Conservation (phyloP, 495 filamentous ascomycete genomes). For the Hypoxylon perforatum region DNA sequence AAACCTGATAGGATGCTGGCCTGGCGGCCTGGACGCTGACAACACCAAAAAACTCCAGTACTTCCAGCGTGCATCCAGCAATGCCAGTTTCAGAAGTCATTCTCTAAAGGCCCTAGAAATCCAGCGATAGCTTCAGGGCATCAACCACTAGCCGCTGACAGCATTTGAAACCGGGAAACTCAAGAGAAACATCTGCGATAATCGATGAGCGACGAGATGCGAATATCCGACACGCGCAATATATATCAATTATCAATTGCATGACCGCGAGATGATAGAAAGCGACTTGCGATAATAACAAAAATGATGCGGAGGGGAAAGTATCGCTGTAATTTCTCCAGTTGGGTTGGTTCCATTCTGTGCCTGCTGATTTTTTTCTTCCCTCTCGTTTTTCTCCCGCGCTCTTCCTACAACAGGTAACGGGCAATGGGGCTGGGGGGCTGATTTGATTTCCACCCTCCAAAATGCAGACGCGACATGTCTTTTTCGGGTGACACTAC, state of each 20-base stretch:
- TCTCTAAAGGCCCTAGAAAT: conserved; percentile 32
- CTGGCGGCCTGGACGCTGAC: conserved; percentile 18
- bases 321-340: conserved; percentile 30
- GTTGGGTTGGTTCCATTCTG: conserved; percentile 39
- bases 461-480: conserved; percentile 28
- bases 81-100: conserved; percentile 30
- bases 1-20: conserved; percentile 15
- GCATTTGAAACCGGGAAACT: conserved; percentile 17
- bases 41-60: conserved; percentile 41
- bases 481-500: conserved; percentile 36
- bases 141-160: background rate
- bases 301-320: conserved; percentile 27
- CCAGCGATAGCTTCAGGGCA: conserved; percentile 9
- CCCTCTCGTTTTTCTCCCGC: conserved; percentile 31
- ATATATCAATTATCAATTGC: conserved; percentile 3
- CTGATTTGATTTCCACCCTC: conserved; percentile 35
- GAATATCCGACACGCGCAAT: background rate
- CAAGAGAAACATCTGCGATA: conserved; percentile 5
- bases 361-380: conserved; percentile 38
- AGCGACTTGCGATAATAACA: conserved; percentile 31
- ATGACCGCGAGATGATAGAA: conserved; percentile 16
- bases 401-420: conserved; percentile 37
- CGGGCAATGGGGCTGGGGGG: conserved; percentile 25
- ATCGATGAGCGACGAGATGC: background rate
- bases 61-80: conserved; percentile 30